phyloP scores from a whole-genome alignment of 192 early-diverging fungal genomes.

The Chytriomyces confervae region DNA sequence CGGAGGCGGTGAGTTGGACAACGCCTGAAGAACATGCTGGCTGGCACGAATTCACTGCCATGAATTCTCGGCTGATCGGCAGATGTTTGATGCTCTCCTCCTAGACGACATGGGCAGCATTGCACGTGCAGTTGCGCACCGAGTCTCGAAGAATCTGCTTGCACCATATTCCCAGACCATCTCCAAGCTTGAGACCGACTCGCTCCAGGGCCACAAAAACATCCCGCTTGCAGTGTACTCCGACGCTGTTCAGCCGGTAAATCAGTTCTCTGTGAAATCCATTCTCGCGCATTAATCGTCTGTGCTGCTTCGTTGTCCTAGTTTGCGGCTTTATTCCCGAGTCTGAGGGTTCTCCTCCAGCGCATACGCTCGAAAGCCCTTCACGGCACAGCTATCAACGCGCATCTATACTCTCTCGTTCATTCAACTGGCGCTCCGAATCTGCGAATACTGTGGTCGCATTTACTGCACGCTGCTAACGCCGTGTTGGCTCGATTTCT shows the following conservation, averaged over 20 bases:
- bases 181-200: background rate
- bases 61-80: no score
- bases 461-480: constrained; percentile 54
- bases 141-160: background rate
- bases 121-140: background rate
- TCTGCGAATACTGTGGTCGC: constrained; percentile 35
- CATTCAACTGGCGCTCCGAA: constrained; percentile 26
- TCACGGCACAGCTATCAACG: constrained; percentile 1
- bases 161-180: background rate
- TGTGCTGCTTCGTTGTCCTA: background rate
- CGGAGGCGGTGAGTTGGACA: no score
- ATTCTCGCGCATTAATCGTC: no score
- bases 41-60: no score
- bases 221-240: no score
- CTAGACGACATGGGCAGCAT: background rate
- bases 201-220: no score
- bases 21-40: no score
- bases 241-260: no score
- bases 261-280: no score
- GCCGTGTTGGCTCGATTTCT: constrained; percentile 65
- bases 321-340: background rate
- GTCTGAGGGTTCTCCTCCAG: background rate
- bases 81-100: background rate
- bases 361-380: background rate
- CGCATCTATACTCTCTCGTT: constrained; percentile 16